Evolutionary conservation across 2,329 filamentous ascomycete genomes (phyloP), one percentile per base, ranked within the genome.

Genomic region (Xylariales sp.): DNA sequence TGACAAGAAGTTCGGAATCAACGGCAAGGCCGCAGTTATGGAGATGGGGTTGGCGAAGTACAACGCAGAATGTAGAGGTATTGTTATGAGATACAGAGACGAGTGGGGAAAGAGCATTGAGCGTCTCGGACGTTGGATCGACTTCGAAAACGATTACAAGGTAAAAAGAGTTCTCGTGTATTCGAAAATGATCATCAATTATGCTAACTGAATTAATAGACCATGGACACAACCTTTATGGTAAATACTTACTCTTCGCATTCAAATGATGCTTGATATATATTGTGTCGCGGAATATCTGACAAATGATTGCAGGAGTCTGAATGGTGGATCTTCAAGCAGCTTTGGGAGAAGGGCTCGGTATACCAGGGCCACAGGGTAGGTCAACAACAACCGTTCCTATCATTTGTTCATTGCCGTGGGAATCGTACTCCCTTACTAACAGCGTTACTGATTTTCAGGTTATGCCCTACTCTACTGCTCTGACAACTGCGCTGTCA

Each of bases 141-240:
- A 96, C 64, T 96, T 97, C 52, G 91, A 97, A 63, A 93, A 95
- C 53, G 88, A 96, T 61, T 96, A 95, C 72, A 95, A 95, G 79
- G 81, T 81, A 54, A 47, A 58, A n/a, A n/a, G n/a, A n/a, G n/a
- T n/a, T n/a, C n/a, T n/a, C n/a, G n/a, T n/a, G 34, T 6, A 21
- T 19, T 5, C 21, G 8, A 8, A n/a, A 5, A n/a, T 35, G 23
- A 24, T 10, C 6, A 6, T 5, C 6, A n/a, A 21, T 12, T 13
- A 16, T 17, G 10, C 10, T 16, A n/a, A 33, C 7, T 25, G 18
- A 33, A 41, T 48, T 39, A 14, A 14, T 18, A 20, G 83, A 95
- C 88, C 24, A 95, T 96, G 88, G 85, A 97, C 60, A 75, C 83
- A n/a, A 82, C 72, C 15, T 96, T 94, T 66, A 96, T 96, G 91